Base-by-base conservation (phyloP, 495 filamentous ascomycete species). In the Neurospora sp. region DNA sequence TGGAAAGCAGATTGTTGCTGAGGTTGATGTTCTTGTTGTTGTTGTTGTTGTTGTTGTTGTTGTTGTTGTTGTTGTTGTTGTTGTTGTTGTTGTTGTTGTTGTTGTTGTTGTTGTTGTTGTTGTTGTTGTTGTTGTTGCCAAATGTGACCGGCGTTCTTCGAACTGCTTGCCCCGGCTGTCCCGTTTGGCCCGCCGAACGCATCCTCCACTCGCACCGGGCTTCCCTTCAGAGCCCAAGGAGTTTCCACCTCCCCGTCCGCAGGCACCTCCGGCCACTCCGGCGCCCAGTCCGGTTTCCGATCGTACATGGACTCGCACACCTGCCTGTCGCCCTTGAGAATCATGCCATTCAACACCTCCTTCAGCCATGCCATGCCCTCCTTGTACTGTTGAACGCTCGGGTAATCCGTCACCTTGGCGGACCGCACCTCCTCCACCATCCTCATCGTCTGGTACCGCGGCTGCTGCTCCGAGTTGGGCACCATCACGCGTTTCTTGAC, bases 381-480 rank as follows among this genome's bases (percentile, higher is more conserved):
- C 27, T 40, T 70, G 27, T 48, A 74, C 31, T 76, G 70, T 40
- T 45, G 38, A 7, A 68, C 65, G 31, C 59, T 48, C 22, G 72
- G 73, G 22, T 76, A 76, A 16, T 74, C 70, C 0, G 20, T 38
- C 37, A 38, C 4, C 10, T 65, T 74, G 17, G 69, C 74, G 0
- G 53, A 37, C n/a, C 77, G 71, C 48, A 74, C 39, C 68, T 76
- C 73, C 71, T 75, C 77, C 16, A 79, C 65, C 74, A 76, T 76
- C 20, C 70, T 31, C 37, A 68, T 70, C 3, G 74, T 70, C 68
- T 76, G 72, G 7, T 40, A 22, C 27, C 74, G 65, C 17, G 44
- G 27, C 70, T 76, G 70, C 6, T 40, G 12, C 8, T 44, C 20
- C 35, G 35, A 41, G 0, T 70, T 73, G 8, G 74, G 72, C 8